Percentiles rank a stretch among this genome's conserved stretches.
Evolutionary conservation across 768 basidiomycete genomes (phyloP).

Genomic region (Amanita exitialis): DNA sequence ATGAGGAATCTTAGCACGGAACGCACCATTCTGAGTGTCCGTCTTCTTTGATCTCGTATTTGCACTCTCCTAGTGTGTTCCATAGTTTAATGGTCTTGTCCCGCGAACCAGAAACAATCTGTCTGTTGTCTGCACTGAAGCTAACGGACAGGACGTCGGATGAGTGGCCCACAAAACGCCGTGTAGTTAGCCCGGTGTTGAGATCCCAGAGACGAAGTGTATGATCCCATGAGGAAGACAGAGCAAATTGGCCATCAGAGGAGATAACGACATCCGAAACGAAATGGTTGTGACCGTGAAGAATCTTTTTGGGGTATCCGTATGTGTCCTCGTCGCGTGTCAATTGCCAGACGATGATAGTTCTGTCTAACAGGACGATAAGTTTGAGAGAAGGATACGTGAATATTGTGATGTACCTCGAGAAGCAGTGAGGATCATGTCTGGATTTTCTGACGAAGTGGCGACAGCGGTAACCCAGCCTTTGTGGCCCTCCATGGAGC

Average conservation of each 20-base stretch:
- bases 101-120: constrained; percentile 97
- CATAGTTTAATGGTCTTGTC: constrained; percentile 98
- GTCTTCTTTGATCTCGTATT: constrained; percentile 98
- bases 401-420: constrained; percentile 52
- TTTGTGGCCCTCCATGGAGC: constrained; percentile 86
- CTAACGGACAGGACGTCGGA: constrained; percentile 98
- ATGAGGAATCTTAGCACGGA: neutral
- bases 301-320: constrained; percentile 95
- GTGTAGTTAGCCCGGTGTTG: constrained; percentile 93
- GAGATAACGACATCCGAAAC: constrained; percentile 98
- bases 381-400: constrained; percentile 15
- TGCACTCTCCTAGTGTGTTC: constrained; percentile 99
- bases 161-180: constrained; percentile 96
- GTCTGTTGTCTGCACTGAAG: constrained; percentile 99
- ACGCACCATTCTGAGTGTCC: constrained; percentile 90
- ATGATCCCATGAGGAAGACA: constrained; percentile 99
- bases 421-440: constrained; percentile 97
- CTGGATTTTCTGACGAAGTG: constrained; percentile 96
- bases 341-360: constrained; percentile 98
- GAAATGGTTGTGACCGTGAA: constrained; percentile 99
- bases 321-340: constrained; percentile 88
- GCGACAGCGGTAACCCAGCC: constrained; percentile 99
- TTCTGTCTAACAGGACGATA: constrained; percentile 70
- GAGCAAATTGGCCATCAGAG: constrained; percentile 98
- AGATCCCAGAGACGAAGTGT: constrained; percentile 99